Evolutionary conservation across 1,284 basidiomycete genomes (phyloP).

Genomic region (Coniferiporia weirii): DNA sequence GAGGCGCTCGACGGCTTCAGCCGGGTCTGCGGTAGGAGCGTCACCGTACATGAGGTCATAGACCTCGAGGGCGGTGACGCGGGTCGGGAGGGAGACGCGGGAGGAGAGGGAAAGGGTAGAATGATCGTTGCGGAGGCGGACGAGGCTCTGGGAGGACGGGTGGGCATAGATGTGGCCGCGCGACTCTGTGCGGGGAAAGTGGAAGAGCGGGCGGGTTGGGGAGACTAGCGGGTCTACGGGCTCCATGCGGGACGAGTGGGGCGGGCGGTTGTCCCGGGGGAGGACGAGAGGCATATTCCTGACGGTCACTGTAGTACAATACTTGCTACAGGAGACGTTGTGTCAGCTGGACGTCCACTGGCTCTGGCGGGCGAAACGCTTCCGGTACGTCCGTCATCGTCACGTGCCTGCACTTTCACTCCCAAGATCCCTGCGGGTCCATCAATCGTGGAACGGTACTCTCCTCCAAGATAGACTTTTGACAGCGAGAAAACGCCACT

Average conservation of each 20-base stretch:
- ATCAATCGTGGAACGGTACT: no score
- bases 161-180: not conserved
- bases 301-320: no score
- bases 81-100: conserved; percentile 10
- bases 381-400: no score
- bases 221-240: not conserved
- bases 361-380: no score
- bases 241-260: not conserved
- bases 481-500: no score
- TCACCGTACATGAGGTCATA: conserved; percentile 64
- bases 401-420: no score
- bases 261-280: no score
- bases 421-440: no score
- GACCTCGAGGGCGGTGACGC: conserved; percentile 54
- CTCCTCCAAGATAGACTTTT: no score
- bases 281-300: no score
- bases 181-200: conserved; percentile 11
- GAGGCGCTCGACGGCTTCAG: conserved; percentile 49
- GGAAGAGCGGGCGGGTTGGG: conserved; percentile 1
- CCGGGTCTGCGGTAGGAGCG: conserved; percentile 31
- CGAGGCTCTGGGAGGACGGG: conserved; percentile 3
- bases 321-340: no score
- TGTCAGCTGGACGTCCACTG: no score
- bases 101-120: conserved; percentile 16
- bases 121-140: conserved; percentile 8